Evolutionary conservation across 345 rosid genomes (phyloP).

Genomic region (Anastatica hierochuntica): DNA sequence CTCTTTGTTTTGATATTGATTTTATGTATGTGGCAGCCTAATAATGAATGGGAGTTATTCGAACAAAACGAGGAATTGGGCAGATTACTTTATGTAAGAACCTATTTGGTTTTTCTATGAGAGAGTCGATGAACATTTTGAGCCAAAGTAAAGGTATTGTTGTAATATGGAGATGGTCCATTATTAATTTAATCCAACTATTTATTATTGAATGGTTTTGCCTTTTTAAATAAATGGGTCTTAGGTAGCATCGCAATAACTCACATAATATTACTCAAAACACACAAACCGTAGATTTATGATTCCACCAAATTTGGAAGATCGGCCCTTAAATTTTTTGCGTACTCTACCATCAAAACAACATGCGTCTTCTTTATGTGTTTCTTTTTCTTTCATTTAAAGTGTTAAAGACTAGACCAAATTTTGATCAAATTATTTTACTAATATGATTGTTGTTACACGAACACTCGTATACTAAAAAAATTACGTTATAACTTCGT

Average conservation of each 20-base stretch:
- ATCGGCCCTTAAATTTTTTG: slow-evolving; percentile 3
- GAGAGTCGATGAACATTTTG: slow-evolving; percentile 9
- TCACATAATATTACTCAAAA: slow-evolving; percentile 19
- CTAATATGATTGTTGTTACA: too few species aligned
- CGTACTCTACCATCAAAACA: neutral
- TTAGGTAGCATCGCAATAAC: slow-evolving; percentile 28
- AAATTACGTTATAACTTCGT: too few species aligned
- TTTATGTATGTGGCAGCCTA: slow-evolving; percentile 7
- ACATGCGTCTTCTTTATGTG: neutral
- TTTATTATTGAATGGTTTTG: slow-evolving; percentile 10
- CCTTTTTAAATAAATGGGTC: slow-evolving; percentile 14
- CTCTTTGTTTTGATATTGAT: neutral
- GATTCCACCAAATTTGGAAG: slow-evolving; percentile 19
- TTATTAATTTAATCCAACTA: slow-evolving; percentile 1
- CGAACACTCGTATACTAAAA: too few species aligned
- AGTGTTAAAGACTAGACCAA: too few species aligned
- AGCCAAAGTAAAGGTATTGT: slow-evolving; percentile 19
- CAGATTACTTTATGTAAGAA: slow-evolving; percentile 15
- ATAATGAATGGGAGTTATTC: too few species aligned
- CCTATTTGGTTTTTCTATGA: neutral
- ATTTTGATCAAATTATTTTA: too few species aligned
- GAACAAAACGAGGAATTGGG: slow-evolving; percentile 19
- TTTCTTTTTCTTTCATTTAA: neutral
- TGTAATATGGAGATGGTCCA: slow-evolving; percentile 4
- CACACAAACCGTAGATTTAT: slow-evolving; percentile 16